phyloP scores from a whole-genome alignment of 2,329 filamentous ascomycete species.

The Cordyceps javanica region DNA sequence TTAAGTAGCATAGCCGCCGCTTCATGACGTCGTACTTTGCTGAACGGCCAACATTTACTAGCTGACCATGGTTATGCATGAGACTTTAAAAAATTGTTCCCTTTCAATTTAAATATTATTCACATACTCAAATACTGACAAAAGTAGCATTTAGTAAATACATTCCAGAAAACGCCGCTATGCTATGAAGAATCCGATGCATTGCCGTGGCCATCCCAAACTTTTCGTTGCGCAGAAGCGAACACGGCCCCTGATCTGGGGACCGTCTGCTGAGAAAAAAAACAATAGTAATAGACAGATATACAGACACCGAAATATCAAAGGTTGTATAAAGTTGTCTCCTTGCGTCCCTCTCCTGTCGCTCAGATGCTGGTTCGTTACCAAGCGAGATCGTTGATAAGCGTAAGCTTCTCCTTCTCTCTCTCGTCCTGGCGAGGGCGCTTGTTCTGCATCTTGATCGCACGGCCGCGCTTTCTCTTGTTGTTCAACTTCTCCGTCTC shows the following conservation, averaged over 20 bases:
- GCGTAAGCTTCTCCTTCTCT: constrained; percentile 52
- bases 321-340: neutral
- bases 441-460: constrained; percentile 41
- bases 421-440: constrained; percentile 40
- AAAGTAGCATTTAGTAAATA: constrained; percentile 1
- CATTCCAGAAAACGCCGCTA: constrained; percentile 13
- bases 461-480: constrained; percentile 47
- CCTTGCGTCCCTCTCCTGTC: neutral
- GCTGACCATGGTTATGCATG: neutral
- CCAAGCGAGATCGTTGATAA: constrained; percentile 39
- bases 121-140: constrained; percentile 9
- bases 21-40: constrained; percentile 9
- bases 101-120: constrained; percentile 1
- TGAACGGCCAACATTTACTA: neutral
- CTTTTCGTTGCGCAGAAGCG: neutral
- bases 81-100: neutral
- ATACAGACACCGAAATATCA: neutral
- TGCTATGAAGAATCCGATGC: constrained; percentile 11
- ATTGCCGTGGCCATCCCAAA: neutral
- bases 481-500: constrained; percentile 50
- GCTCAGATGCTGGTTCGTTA: constrained; percentile 16
- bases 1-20: neutral
- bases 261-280: neutral
- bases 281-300: neutral
- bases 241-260: too few relatives aligned